Base-by-base conservation (phyloP, 2,329 filamentous ascomycete genomes). In the Salinomyces thailandicus region DNA sequence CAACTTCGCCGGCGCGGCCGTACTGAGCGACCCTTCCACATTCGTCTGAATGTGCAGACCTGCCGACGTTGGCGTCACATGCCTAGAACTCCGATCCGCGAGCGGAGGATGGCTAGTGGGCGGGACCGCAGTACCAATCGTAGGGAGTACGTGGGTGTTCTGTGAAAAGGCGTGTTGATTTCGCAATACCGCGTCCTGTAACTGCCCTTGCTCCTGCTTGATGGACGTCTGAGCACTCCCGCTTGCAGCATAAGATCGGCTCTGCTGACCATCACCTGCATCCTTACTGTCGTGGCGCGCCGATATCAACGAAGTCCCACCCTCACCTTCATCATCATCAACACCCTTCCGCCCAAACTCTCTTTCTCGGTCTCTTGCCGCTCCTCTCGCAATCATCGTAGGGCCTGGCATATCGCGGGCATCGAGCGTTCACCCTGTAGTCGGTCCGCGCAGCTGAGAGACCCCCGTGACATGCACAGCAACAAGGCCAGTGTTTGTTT, bases 41-140 rank as follows among this genome's bases (percentile, higher is more conserved):
- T 36, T 33, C 11, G 42, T 45, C 14, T 38, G 32, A 4, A 45
- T 14, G 9, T 40, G 37, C 12, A 45, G 37, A 2, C 37, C 40
- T n/a, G 42, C 33, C 12, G 17, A 24, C 13, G 33, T 31, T 7
- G 41, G 37, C 13, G 33, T 36, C 5, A 33, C 7, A 27, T 39
- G 40, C 16, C 30, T 22, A 8, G 39, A 35, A 38, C 40, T 43
- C 14, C 37, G 33, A n/a, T 43, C 36, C 11, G 27, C 27, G 14
- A 12, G 27, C 27, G 11, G 11, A n/a, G 5, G 11, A 8, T 13
- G 11, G 2, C 14, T 12, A 16, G 11, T 9, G 11, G 27, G 27
- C 8, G 11, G 11, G 11, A 15, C 14, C 8, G 27, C 14, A n/a
- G 27, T 30, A 14, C 15, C 27, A 8, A 30, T 30, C 11, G 27